Base-by-base conservation (phyloP, 176 grass and related monocot species). In the Rhynchospora breviuscula region DNA sequence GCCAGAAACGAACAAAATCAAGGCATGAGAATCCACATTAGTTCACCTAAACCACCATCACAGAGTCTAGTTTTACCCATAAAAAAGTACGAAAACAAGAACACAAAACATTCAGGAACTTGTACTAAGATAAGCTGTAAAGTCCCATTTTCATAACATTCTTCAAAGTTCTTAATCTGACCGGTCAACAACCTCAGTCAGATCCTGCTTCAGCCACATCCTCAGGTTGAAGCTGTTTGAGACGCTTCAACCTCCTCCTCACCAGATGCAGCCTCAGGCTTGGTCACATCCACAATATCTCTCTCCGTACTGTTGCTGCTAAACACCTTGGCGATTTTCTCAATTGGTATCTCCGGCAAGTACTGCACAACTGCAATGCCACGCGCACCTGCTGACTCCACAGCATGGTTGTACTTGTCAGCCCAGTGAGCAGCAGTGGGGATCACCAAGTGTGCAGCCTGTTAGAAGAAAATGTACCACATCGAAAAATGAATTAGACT, bases 291-390 rank as follows among this genome's bases (percentile, higher is more conserved):
- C 8, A 9, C 23, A n/a, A 63, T 8, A 9, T 62, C 58, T 25
- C 40, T 58, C 21, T 59, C 18, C 15, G 8, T 31, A 53, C 48
- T 15, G 35, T 61, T 62, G 29, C 72, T 56, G 25, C 87, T 77
- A 83, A 98, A 98, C 17, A 87, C 84, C 87, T 98, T 90, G 78
- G 90, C 90, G 47, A 98, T 95, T 85, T 91, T 87, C 59, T 90
- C 86, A 46, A 80, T 53, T 12, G 95, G 95, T 58, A 95, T 81
- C 73, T 75, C 66, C 0, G 95, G 95, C 8, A 98, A 73, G 62
- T 87, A 93, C 68, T 59, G 84, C 1, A 88, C 84, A 0, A 70
- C 85, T 0, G 84, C 15, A 85, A 91, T 72, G 0, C 76, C 88
- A 3, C 35, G 81, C 10, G 15, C 22, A 0, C 80, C 85, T 0